A percentile compares a stretch with the other conserved stretches of the same genome.
These are phyloP conservation scores for Nematocida ausubeli DNA, from an alignment of 371 early-diverging fungal species.

Conservation along the genomic window DNA sequence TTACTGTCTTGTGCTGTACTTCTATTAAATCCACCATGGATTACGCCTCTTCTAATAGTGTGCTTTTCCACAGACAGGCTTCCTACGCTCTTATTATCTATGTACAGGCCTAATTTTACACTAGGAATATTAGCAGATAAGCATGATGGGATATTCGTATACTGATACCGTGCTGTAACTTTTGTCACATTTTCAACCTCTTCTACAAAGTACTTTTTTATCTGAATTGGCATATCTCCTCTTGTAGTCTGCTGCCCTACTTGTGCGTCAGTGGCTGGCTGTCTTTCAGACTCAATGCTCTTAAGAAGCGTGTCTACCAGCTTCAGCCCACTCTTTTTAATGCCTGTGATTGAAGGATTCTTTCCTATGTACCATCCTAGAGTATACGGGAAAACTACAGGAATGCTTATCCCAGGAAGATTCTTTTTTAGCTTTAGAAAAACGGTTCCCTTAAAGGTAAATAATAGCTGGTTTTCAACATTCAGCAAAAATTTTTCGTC, in stretches of 20 bases:
- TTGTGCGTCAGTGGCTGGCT: not conserved
- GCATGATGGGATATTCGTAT: not conserved
- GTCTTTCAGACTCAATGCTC: not conserved
- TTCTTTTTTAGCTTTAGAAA: not conserved
- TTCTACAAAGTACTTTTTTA: not conserved
- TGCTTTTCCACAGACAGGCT: not conserved
- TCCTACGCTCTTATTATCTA: not conserved
- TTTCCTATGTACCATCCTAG: constrained; percentile 33
- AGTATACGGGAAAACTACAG: constrained; percentile 29
- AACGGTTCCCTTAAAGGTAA: constrained; percentile 28
- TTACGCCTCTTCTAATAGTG: not conserved
- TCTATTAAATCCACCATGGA: not conserved
- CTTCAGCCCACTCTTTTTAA: not conserved
- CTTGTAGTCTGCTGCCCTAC: not conserved
- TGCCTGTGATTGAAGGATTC: not conserved
- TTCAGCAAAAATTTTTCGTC: constrained; percentile 9
- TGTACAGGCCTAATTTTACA: not conserved
- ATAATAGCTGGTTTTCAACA: constrained; percentile 23
- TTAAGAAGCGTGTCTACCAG: constrained; percentile 18
- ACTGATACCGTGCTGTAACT: not conserved
- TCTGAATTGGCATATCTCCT: not conserved
- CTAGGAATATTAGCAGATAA: not conserved
- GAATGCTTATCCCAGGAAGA: not conserved
- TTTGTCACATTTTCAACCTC: not conserved
- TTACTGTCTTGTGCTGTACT: not conserved